Evolutionary conservation across 2,329 filamentous ascomycete species (phyloP), one percentile per base, ranked within the genome.

Genomic region (Rhynchosporium agropyri): DNA sequence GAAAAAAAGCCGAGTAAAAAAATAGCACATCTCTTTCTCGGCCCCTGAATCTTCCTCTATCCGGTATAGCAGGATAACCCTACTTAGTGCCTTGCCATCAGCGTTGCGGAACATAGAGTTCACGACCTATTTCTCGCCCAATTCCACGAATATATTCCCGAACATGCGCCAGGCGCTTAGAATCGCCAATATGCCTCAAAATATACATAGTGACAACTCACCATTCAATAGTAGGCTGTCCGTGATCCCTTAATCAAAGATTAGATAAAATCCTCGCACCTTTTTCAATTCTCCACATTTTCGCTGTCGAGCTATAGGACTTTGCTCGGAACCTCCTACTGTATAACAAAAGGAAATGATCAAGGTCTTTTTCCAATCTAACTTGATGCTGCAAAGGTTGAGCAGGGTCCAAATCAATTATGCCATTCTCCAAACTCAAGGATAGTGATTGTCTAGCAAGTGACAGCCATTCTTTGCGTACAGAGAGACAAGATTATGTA

Each of bases 1-100:
- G 43, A 46, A 46, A 46, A 13, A 46, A 46, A 46, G 43, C n/a
- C n/a, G 26, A 43, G n/a, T 46, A 46, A 36, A 36, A 36, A 36
- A 36, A 36, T 36, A 36, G 33, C 33, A 36, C 42, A 6, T 43
- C 42, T 43, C 42, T 12, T 43, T n/a, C 42, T 43, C 42, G 42
- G 15, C 42, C 42, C 42, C 6, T 43, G 42, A 43, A 7, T 43
- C 42, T n/a, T 43, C 42, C 42, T 43, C 10, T 13, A n/a, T 43
- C 42, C 42, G 15, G 42, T 43, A n/a, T 43, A 43, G 42, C 42
- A 43, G 42, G 42, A 43, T 43, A n/a, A n/a, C 42, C 42, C 10
- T 43, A n/a, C 42, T 43, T 43, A 43, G 15, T n/a, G 42, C 42
- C 42, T 13, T 13, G 15, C 42, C 42, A 13, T 43, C 42, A n/a